Base-by-base conservation (phyloP, 2,329 filamentous ascomycete genomes). In the Orbilia oligospora region DNA sequence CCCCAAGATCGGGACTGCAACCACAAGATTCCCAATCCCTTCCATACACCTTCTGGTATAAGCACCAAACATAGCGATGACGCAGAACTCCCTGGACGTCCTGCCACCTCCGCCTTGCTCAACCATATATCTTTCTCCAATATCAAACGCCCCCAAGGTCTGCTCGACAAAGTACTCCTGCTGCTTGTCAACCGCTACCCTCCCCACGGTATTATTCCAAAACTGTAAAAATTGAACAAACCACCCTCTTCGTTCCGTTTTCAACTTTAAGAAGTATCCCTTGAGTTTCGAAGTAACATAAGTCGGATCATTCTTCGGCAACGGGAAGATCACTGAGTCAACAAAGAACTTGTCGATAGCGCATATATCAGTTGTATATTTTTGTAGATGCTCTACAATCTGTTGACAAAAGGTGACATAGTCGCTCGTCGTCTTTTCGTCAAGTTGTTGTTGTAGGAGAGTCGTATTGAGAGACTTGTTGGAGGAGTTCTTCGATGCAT, bases 321-420 rank as follows among this genome's bases (percentile, higher is more conserved):
- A 84, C 1, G 90, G 90, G 81, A 91, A 91, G 0, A 86, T 85
- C 0, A 85, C 84, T 0, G 89, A 89, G 49, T 86, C 84, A 6
- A 85, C 83, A 63, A 84, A 82, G 80, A 87, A 87, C 80, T 85
- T 86, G 79, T 85, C 84, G 78, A 86, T 81, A 79, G 86, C 86
- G 80, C 87, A 83, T 72, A 87, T 87, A 82, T 90, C 87, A 36
- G 86, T 85, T 0, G 87, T 88, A 80, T 91, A 87, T 80, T 91
- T 88, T 81, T 91, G 89, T 56, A 91, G 83, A 77, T 88, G 88
- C 20, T 87, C 86, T 1, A 91, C 86, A 1, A 91, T 85, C 16
- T 85, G 84, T 75, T 91, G 90, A 4, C 91, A 89, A 81, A 91
- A 91, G 9, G 87, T 85, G 5, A 90, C 88, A 81, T 91, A 91